Evolutionary conservation across 345 rosid genomes (phyloP), one percentile per base, ranked within the genome.

Genomic region (Eucalyptus fibrosa): DNA sequence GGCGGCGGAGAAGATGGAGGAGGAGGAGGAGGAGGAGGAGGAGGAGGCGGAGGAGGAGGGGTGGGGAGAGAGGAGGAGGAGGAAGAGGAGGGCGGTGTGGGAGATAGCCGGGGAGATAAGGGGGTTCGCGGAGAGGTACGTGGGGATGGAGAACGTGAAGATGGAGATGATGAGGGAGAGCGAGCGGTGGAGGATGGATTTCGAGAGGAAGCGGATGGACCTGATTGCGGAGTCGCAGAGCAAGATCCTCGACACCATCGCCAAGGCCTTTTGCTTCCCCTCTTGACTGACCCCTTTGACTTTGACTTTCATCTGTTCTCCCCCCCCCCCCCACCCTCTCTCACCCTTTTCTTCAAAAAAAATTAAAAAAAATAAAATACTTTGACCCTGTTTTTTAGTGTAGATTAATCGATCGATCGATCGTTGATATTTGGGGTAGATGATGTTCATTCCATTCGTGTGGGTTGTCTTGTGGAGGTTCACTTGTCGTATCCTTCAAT

Each of bases 141-240:
- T 91, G 86, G 91, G 92, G 65, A 87, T 95, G 93, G 97, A 96
- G 94, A 96, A 91, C 92, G 95, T 88, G 93, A 95, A 94, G 94
- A 93, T 96, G 92, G 96, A 96, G 89, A 91, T 95, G 93, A 92
- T 94, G 30, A 94, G 88, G 90, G 97, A 96, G 92, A 92, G 92
- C 1, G 95, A 94, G 91, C 92, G 91, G 91, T 88, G 90, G 53
- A 94, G 96, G 89, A 91, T 93, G 86, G 96, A 96, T 62, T 94
- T 96, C 99, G 98, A 97, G 96, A 92, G 91, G 37, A 90, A 91
- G 93, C 88, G 96, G 37, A 89, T 93, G 50, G 91, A 90, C 86
- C 92, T 96, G 96, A 95, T 95, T 60, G 47, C 94, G 65, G 93
- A 88, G 50, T 93, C 96, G 14, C 95, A 96, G 90, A 50, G 90